Base-by-base conservation (phyloP, 768 basidiomycete species). In the Phanerochaete sordida region DNA sequence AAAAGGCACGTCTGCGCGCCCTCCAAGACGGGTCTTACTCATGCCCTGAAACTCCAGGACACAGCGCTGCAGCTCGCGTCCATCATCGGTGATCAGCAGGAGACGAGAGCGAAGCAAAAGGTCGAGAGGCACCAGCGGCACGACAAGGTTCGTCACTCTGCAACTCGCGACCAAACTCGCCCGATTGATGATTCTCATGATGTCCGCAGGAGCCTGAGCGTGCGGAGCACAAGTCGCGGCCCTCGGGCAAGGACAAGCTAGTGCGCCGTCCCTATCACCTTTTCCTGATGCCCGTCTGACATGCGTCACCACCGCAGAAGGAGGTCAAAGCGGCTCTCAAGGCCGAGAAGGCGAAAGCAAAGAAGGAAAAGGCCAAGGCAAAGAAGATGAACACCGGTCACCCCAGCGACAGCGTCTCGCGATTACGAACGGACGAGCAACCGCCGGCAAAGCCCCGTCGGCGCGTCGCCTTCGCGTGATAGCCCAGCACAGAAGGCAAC, bases 271-370 rank as follows among this genome's bases (percentile, higher is more conserved):
- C 8, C 19, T 33, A 43, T n/a, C n/a, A n/a, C n/a, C n/a, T n/a
- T n/a, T n/a, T n/a, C n/a, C 19, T 43, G 4, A 33, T 21, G 57
- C 51, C 50, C 52, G 23, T 28, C 33, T 33, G 21, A 26, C 49
- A 47, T 35, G 45, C n/a, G 19, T 16, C 4, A 11, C 23, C 12
- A 7, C 19, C 23, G 13, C 58, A 69, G 66, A 65, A 66, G 50
- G 61, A 66, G 52, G 68, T 64, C 26, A 69, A 65, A 27, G 63
- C 68, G 9, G 58, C 60, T 11, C 55, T 69, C 24, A 60, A 59
- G 30, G 65, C 64, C 1, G 59, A 66, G 27, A 60, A 48, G 15
- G 63, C 64, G 6, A 61, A 51, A 3, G 63, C 64, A 19, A 69
- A 67, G 56, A 58, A 60, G 27, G 66, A 63, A 8, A 69, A 69